Evolutionary conservation across 2,329 filamentous ascomycete species (phyloP).

Genomic region (Beauveria sp.): DNA sequence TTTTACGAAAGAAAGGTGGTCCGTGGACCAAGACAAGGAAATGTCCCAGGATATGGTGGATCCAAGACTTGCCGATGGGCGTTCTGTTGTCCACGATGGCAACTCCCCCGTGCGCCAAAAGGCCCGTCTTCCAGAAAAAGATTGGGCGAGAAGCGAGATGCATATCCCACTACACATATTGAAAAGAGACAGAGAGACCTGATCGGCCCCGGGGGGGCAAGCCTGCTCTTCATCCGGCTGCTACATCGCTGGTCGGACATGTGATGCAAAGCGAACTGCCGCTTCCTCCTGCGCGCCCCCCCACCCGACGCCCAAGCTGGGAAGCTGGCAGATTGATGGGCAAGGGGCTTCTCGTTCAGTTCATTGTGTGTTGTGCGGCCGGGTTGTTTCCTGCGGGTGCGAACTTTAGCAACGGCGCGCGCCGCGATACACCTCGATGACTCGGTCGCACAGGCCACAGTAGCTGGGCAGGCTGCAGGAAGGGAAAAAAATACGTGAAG

Average conservation of each 20-base stretch:
- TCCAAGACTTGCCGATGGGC: neutral
- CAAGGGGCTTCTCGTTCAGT: neutral
- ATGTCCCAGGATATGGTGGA: neutral
- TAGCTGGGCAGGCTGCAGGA: neutral
- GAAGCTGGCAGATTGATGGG: neutral
- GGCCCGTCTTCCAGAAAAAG: neutral
- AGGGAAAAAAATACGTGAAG: too few relatives aligned
- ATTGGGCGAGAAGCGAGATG: neutral
- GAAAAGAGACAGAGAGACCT: neutral
- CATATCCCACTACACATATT: neutral
- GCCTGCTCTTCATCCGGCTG: neutral
- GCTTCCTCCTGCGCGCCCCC: neutral
- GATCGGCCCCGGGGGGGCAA: neutral
- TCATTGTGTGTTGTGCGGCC: neutral
- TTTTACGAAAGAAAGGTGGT: neutral
- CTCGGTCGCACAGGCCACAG: neutral
- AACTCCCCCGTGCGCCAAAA: neutral
- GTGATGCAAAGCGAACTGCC: neutral
- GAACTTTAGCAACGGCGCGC: neutral
- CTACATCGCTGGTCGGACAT: neutral
- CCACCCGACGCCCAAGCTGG: neutral
- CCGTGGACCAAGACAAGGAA: conserved; percentile 7
- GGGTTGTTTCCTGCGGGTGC: neutral
- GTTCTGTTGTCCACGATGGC: neutral
- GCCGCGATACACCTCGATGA: neutral